phyloP scores from a whole-genome alignment of 1,139 yeast genomes.

The Yamadazyma diddensiae region DNA sequence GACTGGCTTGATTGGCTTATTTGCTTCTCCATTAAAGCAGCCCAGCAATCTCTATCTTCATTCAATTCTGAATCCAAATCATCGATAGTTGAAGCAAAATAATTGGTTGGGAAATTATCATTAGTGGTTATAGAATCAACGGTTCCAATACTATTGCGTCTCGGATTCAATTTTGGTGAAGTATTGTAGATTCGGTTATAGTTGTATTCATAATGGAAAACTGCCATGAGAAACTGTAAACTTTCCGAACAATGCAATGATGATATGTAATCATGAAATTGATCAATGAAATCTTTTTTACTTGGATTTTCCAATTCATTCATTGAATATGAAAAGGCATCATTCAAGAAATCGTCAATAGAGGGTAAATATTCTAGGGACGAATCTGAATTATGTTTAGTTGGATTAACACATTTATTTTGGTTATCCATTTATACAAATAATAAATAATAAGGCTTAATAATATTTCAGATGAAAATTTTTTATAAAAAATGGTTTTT shows the following conservation, averaged over 20 bases:
- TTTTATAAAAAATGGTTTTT: background rate
- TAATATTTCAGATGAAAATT: background rate
- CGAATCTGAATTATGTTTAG: background rate
- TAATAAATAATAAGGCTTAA: too few species aligned
- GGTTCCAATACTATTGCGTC: conserved; percentile 6
- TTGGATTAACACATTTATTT: too few species aligned
- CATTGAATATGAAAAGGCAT: conserved; percentile 23
- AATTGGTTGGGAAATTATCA: conserved; percentile 24
- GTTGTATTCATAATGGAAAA: conserved; percentile 40
- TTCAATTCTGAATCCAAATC: conserved; percentile 18
- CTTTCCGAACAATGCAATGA: conserved; percentile 45
- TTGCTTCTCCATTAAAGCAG: conserved; percentile 21
- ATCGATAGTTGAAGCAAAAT: conserved; percentile 33
- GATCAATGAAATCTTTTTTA: conserved; percentile 15
- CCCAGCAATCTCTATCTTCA: conserved; percentile 22
- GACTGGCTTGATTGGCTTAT: conserved; percentile 19
- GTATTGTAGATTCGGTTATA: conserved; percentile 10
- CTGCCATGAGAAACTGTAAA: conserved; percentile 42
- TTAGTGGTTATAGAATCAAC: conserved; percentile 13
- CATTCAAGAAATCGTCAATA: conserved; percentile 26
- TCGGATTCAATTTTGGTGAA: conserved; percentile 4
- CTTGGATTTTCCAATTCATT: conserved; percentile 16
- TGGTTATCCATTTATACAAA: too few species aligned
- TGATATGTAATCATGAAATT: conserved; percentile 19
- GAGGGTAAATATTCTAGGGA: conserved; percentile 14